Base-by-base conservation (phyloP, 140 eudicot species). In the Senecio squalidus region DNA sequence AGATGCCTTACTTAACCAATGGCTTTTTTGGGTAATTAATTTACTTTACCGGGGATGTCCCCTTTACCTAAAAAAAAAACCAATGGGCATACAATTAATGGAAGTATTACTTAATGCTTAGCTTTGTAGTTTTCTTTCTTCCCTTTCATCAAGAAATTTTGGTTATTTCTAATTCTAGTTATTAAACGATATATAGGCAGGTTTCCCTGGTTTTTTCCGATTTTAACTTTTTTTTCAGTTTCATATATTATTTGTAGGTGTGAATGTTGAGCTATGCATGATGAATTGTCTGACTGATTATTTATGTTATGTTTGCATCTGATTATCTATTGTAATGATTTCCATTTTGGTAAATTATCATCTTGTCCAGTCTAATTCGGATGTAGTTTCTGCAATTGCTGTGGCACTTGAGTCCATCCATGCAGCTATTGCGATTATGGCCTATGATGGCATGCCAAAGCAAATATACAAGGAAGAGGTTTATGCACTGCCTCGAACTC, bases 381-480 rank as follows among this genome's bases (percentile, higher is more conserved):
- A 79, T 64, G 83, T 72, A 59, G 66, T 78, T 51, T 70, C 96
- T 36, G 69, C 85, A 60, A 69, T 92, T 72, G 44, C 49, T 64
- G 74, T 82, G 50, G 85, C 98, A 48, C 72, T 92, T 40, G 98
- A 92, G 84, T 79, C 96, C 26, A 84, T 92, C 61, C 95, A 92
- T 68, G 95, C 98, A 48, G 88, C 96, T 84, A 62, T 87, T 60
- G 83, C 77, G 30, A 73, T 92, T 47, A 87, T 92, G 96, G 95
- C 95, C 38, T 69, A 76, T 67, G 73, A 62, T 57, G 94, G 78
- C 75, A 81, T 92, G 98, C 89, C 98, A 36, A 92, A 92, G 54
- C 91, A 81, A 70, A 73, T 92, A 54, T 92, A 92, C 69, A 84
- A 84, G 48, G 98, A 92, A 75, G 98, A 92, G 93, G 98, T 92